Percentiles rank a stretch among this genome's conserved stretches.
These are phyloP conservation scores for Saccharomyces hybrid DNA, from an alignment of 1,139 yeast genomes.

Conservation along the genomic window DNA sequence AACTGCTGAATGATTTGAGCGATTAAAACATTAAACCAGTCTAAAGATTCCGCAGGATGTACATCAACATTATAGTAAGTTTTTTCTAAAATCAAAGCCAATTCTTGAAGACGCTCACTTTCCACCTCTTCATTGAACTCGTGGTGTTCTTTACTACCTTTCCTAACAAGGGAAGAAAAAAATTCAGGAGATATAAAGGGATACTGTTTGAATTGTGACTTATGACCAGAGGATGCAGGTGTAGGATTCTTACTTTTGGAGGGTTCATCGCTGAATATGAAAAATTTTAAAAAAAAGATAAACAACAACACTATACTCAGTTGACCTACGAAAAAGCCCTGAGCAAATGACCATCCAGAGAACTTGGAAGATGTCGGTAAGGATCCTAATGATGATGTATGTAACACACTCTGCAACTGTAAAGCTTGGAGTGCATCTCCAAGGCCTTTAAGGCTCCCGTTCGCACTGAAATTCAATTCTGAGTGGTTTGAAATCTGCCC, in stretches of 20 bases:
- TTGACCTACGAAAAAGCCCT: slow-evolving; percentile 78
- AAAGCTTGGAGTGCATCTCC: not conserved
- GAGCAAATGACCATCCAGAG: slow-evolving; percentile 55
- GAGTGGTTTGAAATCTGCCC: not conserved
- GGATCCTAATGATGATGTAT: not conserved
- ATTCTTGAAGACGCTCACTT: slow-evolving; percentile 27
- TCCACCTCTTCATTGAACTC: slow-evolving; percentile 25
- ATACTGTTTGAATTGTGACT: slow-evolving; percentile 11
- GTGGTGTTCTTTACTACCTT: slow-evolving; percentile 15
- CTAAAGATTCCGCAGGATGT: slow-evolving; percentile 84
- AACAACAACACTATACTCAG: slow-evolving; percentile 71
- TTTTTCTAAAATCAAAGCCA: slow-evolving; percentile 63
- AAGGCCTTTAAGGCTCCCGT: not conserved
- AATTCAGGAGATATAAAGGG: slow-evolving; percentile 28
- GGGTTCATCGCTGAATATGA: slow-evolving; percentile 67
- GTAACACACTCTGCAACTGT: not conserved
- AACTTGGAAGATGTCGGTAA: not conserved
- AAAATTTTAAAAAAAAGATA: slow-evolving; percentile 71
- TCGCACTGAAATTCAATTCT: not conserved
- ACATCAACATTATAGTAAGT: slow-evolving; percentile 85
- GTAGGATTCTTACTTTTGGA: slow-evolving; percentile 19
- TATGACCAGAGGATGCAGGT: slow-evolving; percentile 7
- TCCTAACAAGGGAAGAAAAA: slow-evolving; percentile 24
- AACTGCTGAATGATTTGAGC: slow-evolving; percentile 87
- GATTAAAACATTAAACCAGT: slow-evolving; percentile 91